Conservation (phyloP, 768 basidiomycete species). For the Lactifluus echinatus region DNA sequence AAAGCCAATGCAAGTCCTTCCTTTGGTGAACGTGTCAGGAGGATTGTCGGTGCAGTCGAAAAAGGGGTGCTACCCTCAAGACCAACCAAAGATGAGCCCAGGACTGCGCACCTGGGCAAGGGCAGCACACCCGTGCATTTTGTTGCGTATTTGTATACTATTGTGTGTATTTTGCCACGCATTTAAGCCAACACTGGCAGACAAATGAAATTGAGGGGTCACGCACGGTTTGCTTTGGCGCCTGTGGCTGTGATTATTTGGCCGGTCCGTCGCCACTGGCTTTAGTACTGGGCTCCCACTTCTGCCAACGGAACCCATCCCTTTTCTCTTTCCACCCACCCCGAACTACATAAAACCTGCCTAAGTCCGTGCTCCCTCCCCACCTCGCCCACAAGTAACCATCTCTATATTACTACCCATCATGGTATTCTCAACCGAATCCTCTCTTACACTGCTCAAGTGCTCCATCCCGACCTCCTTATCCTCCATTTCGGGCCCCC, state of each 20-base stretch:
- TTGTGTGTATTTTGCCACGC: neutral
- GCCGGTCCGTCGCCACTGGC: neutral
- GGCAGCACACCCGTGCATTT: neutral
- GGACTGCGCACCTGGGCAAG: neutral
- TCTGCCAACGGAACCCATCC: no score
- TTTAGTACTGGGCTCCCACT: neutral
- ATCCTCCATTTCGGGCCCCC: neutral
- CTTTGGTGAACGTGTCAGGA: no score
- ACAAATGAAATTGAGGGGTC: neutral
- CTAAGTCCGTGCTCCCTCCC: neutral
- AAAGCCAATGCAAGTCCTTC: no score
- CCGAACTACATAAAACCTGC: conserved; percentile 1
- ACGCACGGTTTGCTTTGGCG: no score
- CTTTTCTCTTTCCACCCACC: neutral
- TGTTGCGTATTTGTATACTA: neutral
- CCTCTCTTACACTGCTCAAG: neutral
- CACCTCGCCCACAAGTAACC: neutral
- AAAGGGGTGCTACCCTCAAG: no score
- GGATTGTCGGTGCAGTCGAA: no score
- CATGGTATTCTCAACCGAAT: neutral
- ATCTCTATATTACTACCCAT: neutral
- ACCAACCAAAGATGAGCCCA: neutral
- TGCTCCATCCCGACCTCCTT: neutral
- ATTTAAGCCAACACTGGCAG: neutral
- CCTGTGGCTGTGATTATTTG: neutral